These are phyloP conservation scores for Clavulina sp. DNA, from an alignment of 768 basidiomycete species.

Conservation along the genomic window DNA sequence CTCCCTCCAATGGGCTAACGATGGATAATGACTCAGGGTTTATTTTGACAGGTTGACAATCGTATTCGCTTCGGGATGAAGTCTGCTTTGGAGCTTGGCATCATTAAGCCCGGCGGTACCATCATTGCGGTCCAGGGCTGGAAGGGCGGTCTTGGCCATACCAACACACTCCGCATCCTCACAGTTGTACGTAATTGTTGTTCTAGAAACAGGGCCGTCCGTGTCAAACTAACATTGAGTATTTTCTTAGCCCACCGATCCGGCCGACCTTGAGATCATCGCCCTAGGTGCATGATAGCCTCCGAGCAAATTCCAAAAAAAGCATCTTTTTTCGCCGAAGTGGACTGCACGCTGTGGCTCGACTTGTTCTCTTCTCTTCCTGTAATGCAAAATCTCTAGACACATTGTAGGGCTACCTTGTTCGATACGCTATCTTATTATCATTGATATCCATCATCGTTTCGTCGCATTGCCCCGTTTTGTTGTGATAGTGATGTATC, in stretches of 20 bases:
- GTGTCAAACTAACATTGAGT: background rate
- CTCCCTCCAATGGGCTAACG: background rate
- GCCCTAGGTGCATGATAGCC: constrained; percentile 31
- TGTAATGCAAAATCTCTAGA: too few species aligned
- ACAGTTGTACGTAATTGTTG: constrained; percentile 27
- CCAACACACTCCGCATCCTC: constrained; percentile 74
- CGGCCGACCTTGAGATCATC: constrained; percentile 60
- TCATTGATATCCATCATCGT: too few species aligned
- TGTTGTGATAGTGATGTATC: too few species aligned
- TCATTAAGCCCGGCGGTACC: constrained; percentile 77
- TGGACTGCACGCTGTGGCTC: too few species aligned
- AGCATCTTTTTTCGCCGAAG: too few species aligned
- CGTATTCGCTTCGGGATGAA: constrained; percentile 52
- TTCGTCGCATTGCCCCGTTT: too few species aligned
- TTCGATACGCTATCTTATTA: too few species aligned
- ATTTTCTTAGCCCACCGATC: constrained; percentile 38
- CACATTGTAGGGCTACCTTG: too few species aligned
- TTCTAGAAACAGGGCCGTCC: background rate
- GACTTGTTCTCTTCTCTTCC: too few species aligned
- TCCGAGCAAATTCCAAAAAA: too few species aligned
- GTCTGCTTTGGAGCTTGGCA: constrained; percentile 62
- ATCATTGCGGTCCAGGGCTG: constrained; percentile 97
- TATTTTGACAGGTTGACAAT: constrained; percentile 14
- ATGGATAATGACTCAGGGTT: background rate
- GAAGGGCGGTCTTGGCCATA: constrained; percentile 95